Evolutionary conservation across 257 asterid species (phyloP).

Genomic region (Solanum chiquidenum): DNA sequence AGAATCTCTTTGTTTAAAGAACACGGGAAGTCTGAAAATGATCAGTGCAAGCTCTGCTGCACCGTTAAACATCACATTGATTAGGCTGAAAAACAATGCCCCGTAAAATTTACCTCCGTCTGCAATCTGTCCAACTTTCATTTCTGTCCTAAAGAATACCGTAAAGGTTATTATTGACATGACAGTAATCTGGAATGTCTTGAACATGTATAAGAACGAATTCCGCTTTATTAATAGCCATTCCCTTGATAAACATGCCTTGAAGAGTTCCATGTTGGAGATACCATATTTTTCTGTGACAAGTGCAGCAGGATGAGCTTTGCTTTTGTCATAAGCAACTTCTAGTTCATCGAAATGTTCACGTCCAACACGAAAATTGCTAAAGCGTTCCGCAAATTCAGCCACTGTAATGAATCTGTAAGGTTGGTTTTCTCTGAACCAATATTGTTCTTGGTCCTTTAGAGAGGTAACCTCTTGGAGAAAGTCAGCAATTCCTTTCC

Average conservation of each 20-base stretch:
- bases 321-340: slow-evolving; percentile 55
- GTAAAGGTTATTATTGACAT: slow-evolving; percentile 83
- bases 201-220: slow-evolving; percentile 69
- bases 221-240: slow-evolving; percentile 85
- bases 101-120: slow-evolving; percentile 86
- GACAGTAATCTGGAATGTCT: slow-evolving; percentile 78
- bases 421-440: slow-evolving; percentile 60
- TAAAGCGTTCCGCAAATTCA: slow-evolving; percentile 58
- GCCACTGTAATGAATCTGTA: slow-evolving; percentile 47
- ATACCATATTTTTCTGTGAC: slow-evolving; percentile 76
- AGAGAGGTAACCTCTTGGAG: slow-evolving; percentile 86
- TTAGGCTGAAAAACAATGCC: slow-evolving; percentile 71
- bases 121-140: slow-evolving; percentile 48
- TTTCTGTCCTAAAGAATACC: slow-evolving; percentile 81
- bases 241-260: slow-evolving; percentile 76
- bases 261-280: slow-evolving; percentile 70
- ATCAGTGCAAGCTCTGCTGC: slow-evolving; percentile 77
- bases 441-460: slow-evolving; percentile 88
- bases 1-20: slow-evolving; percentile 84
- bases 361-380: slow-evolving; percentile 59
- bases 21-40: slow-evolving; percentile 68
- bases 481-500: slow-evolving; percentile 92
- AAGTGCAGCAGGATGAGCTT: slow-evolving; percentile 84
- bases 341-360: slow-evolving; percentile 56
- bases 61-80: slow-evolving; percentile 91